Evolutionary conservation across 148 eudicot genomes (phyloP).

Genomic region (Nepenthes mirabilis): DNA sequence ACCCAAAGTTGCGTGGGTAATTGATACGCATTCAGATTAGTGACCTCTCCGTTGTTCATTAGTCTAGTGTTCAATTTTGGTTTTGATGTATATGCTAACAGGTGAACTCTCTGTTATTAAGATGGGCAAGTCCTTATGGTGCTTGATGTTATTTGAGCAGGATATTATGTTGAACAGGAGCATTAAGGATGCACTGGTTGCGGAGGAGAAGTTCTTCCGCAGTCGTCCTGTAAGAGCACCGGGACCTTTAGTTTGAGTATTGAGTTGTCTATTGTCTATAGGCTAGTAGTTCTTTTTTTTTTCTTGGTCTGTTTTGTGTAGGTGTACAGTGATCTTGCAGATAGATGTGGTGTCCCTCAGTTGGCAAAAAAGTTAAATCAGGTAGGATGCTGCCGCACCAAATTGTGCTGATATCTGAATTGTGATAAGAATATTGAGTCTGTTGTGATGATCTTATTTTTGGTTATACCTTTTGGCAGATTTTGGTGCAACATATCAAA

Average conservation of each 20-base stretch:
- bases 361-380: conserved; percentile 41
- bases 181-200: conserved; percentile 28
- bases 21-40: neutral
- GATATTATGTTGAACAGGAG: conserved; percentile 32
- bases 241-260: neutral
- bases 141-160: conserved; percentile 12
- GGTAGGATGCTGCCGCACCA: conserved; percentile 11
- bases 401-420: neutral
- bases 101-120: neutral
- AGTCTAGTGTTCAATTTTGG: neutral
- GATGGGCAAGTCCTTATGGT: neutral
- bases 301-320: conserved; percentile 6
- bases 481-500: conserved; percentile 39
- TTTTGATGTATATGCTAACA: neutral
- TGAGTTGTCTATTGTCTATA: neutral
- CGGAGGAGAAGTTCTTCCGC: conserved; percentile 37
- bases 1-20: neutral
- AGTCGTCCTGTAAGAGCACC: conserved; percentile 25
- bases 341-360: conserved; percentile 38
- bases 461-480: conserved; percentile 12
- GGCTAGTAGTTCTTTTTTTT: neutral
- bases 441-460: neutral
- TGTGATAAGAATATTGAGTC: neutral
- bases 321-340: conserved; percentile 27
- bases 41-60: neutral